Evolutionary conservation across 2,329 filamentous ascomycete species (phyloP), one percentile per base, ranked within the genome.

Genomic region (Alternaria brassicicola): DNA sequence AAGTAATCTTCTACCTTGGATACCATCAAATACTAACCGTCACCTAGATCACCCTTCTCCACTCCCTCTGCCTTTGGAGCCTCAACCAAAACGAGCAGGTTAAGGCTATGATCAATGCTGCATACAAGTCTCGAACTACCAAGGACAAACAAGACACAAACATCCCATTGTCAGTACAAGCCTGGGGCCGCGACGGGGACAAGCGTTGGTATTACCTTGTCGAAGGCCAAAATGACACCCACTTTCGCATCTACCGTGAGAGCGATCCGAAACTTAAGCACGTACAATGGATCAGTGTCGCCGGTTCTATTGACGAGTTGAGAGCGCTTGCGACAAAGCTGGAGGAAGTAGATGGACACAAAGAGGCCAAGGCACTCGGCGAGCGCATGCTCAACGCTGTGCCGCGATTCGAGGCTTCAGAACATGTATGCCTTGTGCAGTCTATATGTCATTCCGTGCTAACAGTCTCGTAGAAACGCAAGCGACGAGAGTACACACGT

Each of bases 161-260:
- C 74, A 92, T 97, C 67, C 90, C 93, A 8, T 83, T 96, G 33
- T 93, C 92, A 1, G 91, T 97, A 43, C 93, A 96, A 74, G 88
- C 92, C 4, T 97, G 93, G 93, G 93, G 93, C 8, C 85, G 87
- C 12, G 93, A 97, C 75, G 92, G 91, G 64, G 89, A 97, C 69
- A 96, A 95, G 81, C 88, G 95, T 55, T 88, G 93, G 59, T 99
- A 98, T 78, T 99, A 90, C 81, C 83, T 99, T 46, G 86, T 99
- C 62, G 95, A 99, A 78, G 95, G 95, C 12, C 86, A 92, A 66
- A 94, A 98, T 69, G 93, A 99, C 77, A 98, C 94, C 3, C 86
- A 90, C 62, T 99, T 99, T 78, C 87, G 95, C 62, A 86, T 99
- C 42, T 99, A 99, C 77, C 86, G 95, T 52, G 95, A 99, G 78